Base-by-base conservation (phyloP, 1,139 yeast species). In the Saccharomycopsis phalli region DNA sequence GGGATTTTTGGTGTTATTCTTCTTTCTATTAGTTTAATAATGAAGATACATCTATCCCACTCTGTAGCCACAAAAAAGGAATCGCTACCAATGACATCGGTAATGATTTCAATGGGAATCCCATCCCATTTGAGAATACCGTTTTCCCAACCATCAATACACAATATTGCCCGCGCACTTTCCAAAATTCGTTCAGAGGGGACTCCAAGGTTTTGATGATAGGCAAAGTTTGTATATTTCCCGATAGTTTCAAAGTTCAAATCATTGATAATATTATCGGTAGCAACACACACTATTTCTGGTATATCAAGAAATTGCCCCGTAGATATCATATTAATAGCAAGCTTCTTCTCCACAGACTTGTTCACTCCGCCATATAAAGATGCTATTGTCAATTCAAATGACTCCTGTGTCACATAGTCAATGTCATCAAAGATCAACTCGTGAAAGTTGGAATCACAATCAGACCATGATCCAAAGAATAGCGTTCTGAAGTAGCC, bases 1-100 rank as follows among this genome's bases (percentile, higher is more conserved):
- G 19, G 33, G 4, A 7, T 16, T 4, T 20, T 31, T 10, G 42
- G 26, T 10, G 22, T 30, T 3, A 42, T 34, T 22, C 61, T 50
- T 49, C 66, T 50, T 41, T 65, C 66, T 25, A 66, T 54, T 27
- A 67, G 47, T 39, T 57, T 61, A 40, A 67, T 60, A 4, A 66
- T 57, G 47, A 70, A 69, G 16, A 65, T 48, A 34, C 72, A 68
- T 38, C 78, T 54, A 36, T 69, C 74, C 71, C 73, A 69, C 51
- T 72, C 78, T 2, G 63, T 61, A 1, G 71, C 71, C 4, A 70
- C 70, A 51, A 65, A 71, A 46, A 72, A 71, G 13, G 66, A 68
- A 47, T 72, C 75, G 16, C 65, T 58, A 0, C 68, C 65, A 4
- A 71, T 59, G 4, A 69, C 67, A 20, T 65, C 66, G 0, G 66